Conservation (phyloP, 1,284 basidiomycete species). For the Leccinum olivaceoglutinosum region DNA sequence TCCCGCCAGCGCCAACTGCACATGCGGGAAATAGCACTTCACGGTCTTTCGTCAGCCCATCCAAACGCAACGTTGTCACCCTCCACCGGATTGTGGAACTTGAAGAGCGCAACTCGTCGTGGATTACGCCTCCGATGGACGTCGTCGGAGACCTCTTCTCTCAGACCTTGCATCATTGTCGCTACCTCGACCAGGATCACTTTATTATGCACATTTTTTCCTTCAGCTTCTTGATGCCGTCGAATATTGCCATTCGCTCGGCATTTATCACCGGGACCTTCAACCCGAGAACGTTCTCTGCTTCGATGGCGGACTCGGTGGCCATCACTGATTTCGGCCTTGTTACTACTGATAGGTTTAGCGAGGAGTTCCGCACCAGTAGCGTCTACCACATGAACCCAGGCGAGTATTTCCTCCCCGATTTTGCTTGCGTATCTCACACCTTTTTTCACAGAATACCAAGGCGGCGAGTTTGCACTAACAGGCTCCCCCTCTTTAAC, state of each 20-base stretch:
- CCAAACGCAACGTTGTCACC: too few species aligned
- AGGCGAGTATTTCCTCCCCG: constrained; percentile 45
- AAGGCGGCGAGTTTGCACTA: too few species aligned
- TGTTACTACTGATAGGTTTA: constrained; percentile 85
- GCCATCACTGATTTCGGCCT: constrained; percentile 96
- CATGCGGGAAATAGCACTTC: too few species aligned
- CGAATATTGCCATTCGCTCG: constrained; percentile 81
- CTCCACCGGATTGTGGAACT: constrained; percentile 80
- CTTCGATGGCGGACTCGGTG: constrained; percentile 72
- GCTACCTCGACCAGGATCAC: constrained; percentile 72
- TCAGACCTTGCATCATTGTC: constrained; percentile 71
- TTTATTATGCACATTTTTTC: constrained; percentile 86
- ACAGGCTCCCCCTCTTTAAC: too few species aligned
- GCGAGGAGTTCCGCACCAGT: constrained; percentile 92
- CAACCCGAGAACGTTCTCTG: constrained; percentile 98
- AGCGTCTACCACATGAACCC: constrained; percentile 97
- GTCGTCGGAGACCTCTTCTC: constrained; percentile 92
- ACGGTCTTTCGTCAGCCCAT: too few species aligned
- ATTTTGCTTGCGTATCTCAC: background rate
- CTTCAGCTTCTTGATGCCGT: constrained; percentile 92
- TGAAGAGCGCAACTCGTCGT: constrained; percentile 60
- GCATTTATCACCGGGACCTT: constrained; percentile 95
- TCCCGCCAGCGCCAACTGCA: too few species aligned
- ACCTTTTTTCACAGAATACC: too few species aligned
- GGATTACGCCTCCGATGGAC: constrained; percentile 79